These are phyloP conservation scores for Amanita pseudoporphyria DNA, from an alignment of 768 basidiomycete species.

Conservation along the genomic window DNA sequence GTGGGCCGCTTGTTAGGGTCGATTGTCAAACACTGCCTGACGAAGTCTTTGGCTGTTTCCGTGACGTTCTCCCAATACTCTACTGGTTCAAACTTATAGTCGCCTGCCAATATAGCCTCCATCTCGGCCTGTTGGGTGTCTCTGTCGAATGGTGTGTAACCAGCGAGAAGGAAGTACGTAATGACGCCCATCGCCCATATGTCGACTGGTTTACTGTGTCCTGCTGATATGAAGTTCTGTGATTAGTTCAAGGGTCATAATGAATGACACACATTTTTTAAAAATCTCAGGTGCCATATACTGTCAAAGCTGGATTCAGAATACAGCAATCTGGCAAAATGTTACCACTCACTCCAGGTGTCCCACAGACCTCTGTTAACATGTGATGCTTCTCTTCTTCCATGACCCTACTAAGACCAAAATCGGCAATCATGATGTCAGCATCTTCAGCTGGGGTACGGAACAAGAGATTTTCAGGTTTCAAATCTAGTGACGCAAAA, in stretches of 20 bases:
- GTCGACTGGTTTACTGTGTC: constrained; percentile 92
- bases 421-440: constrained; percentile 96
- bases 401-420: constrained; percentile 87
- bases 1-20: constrained; percentile 79
- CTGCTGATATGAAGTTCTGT: constrained; percentile 35
- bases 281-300: constrained; percentile 98
- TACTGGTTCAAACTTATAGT: constrained; percentile 75
- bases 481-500: constrained; percentile 53
- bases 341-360: constrained; percentile 59
- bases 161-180: constrained; percentile 87
- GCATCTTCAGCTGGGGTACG: constrained; percentile 81
- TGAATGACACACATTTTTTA: constrained; percentile 56
- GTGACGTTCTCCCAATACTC: constrained; percentile 89
- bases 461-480: constrained; percentile 98
- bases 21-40: constrained; percentile 71
- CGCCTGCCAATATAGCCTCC: constrained; percentile 89
- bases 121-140: constrained; percentile 84
- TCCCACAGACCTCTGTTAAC: constrained; percentile 94
- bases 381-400: constrained; percentile 81
- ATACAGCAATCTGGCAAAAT: background rate
- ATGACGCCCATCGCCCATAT: constrained; percentile 99
- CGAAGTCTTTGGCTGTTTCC: constrained; percentile 75
- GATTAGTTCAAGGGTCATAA: background rate
- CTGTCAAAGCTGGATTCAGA: constrained; percentile 21
- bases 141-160: constrained; percentile 96